Evolutionary conservation across 2,329 filamentous ascomycete genomes (phyloP), one percentile per base, ranked within the genome.

Genomic region (Paraphaeosphaeria minitans): DNA sequence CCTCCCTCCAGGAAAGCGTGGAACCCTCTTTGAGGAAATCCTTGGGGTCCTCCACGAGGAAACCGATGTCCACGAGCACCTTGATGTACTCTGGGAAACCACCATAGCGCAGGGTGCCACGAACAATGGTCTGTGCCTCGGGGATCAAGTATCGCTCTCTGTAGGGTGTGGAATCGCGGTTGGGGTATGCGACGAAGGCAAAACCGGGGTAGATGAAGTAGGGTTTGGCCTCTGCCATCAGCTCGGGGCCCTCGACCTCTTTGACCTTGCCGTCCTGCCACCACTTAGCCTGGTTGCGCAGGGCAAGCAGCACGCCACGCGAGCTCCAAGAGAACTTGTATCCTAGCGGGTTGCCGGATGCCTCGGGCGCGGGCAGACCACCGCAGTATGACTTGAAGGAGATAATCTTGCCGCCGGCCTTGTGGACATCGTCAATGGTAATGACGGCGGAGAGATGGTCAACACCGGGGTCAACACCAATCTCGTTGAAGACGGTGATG

Each of bases 401-500:
- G 31, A 84, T 81, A 75, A 98, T 89, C 83, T 95, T 95, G 76
- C 93, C 94, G 59, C 93, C 93, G 16, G 84, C 89, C 62, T 86
- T 82, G 84, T 97, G 93, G n/a, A 97, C 92, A 74, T 92, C 86
- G 55, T 90, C 86, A 70, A 97, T 97, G 57, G 88, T 92, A 82
- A 94, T 91, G 77, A 97, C 86, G 48, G 93, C 93, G 75, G 94
- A 90, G 57, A 89, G 80, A 76, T 90, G 88, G 75, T 92, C 89
- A 66, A 92, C 86, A 74, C 89, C 88, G 29, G 88, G 88, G 77
- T 90, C 88, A 45, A 83, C 77, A 61, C 70, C 71, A 54, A 77
- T 76, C 68, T 98, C 94, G 81, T 98, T 97, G 90, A 97, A 93
- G 75, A 97, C 93, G 12, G 92, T 96, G 75, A 97, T 97, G 61